Evolutionary conservation across 805 yeast genomes (phyloP), one percentile per base, ranked within the genome.

Genomic region (Teunomyces aglyptinius): DNA sequence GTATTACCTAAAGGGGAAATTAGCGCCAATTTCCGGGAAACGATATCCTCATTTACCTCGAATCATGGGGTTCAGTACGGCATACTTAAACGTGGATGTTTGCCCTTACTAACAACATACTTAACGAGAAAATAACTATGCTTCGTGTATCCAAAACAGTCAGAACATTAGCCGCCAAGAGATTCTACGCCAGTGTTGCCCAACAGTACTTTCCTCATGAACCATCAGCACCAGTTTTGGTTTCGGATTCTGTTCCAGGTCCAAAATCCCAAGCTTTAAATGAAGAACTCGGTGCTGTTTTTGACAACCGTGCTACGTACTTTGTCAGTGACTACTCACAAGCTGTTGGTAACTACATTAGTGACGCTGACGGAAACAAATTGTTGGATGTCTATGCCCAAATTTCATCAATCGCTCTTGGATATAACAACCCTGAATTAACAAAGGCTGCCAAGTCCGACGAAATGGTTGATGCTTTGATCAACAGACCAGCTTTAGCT

Each of bases 401-500:
- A 53, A 72, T 72, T 46, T 64, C 76, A 8, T 71, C 76, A 8
- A 71, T 71, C 49, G 65, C 75, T 3, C 55, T 72, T 33, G 77
- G 77, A 5, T 72, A 72, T 61, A 71, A 71, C 53, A 72, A 71
- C 55, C 77, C 77, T 1, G 69, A 54, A 16, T 61, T 72, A 47
- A 54, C 58, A 41, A 58, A 65, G 49, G 61, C 69, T 12, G 76
- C 76, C 2, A 61, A 58, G 46, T 65, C 72, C 1, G 70, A 63
- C 29, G 73, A 65, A 49, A 72, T 72, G 77, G 61, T 66, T 43
- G 64, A 60, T 44, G 73, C 77, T 5, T 57, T 72, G 46, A 59
- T 70, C 33, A 70, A 72, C 55, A 60, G 76, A 46, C 76, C 76
- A 1, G 76, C 76, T 1, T 67, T 70, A 60, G 76, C 75, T 7